Conservation (phyloP, 202 grass and related monocot species). For the Schoenoplectus triqueter region DNA sequence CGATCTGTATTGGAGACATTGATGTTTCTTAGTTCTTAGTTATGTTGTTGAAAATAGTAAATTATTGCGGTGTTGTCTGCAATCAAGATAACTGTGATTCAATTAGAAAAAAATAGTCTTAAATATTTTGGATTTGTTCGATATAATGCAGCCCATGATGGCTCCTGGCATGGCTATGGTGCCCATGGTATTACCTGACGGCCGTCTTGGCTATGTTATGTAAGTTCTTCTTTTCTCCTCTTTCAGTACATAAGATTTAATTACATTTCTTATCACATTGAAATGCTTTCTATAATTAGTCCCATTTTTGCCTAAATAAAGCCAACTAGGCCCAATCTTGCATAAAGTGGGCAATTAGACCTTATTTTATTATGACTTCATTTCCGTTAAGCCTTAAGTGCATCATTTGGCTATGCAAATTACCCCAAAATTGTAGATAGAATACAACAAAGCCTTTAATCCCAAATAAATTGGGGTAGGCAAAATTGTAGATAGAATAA, state of each 20-base stretch:
- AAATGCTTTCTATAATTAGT: not conserved
- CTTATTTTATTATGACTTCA: not conserved
- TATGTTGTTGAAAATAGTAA: not conserved
- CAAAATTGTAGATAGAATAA: not conserved
- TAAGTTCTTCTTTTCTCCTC: conserved; percentile 43
- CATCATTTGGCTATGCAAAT: conserved; percentile 1
- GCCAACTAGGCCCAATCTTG: not conserved
- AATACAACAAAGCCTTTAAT: not conserved
- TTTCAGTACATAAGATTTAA: conserved; percentile 15
- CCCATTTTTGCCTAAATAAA: conserved; percentile 3
- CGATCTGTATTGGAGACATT: not conserved
- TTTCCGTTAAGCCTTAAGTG: not conserved
- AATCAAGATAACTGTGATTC: not conserved
- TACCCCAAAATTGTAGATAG: not conserved
- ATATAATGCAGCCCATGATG: conserved; percentile 51
- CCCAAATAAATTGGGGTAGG: no score
- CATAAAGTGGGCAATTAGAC: not conserved
- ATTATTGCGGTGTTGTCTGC: not conserved
- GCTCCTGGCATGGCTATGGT: conserved; percentile 64
- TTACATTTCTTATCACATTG: not conserved
- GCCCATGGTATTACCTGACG: conserved; percentile 69
- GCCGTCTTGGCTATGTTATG: conserved; percentile 68
- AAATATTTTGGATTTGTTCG: conserved; percentile 21
- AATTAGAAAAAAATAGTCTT: not conserved
- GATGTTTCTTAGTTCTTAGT: not conserved